Base-by-base conservation (phyloP, 768 basidiomycete genomes). In the Filobasidium wieringae region DNA sequence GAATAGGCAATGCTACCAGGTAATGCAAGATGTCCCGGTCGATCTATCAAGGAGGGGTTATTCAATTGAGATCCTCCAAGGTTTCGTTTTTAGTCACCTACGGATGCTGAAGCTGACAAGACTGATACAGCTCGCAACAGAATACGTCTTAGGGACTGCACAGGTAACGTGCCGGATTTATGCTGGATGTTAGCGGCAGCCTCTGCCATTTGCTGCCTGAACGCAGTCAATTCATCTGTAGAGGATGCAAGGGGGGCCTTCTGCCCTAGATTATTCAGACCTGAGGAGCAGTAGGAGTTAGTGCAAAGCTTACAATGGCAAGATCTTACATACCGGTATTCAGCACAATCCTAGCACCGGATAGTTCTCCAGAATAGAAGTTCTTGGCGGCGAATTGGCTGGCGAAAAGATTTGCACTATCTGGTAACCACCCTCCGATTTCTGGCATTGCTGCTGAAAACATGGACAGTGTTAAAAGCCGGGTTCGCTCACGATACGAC, bases 381-480 rank as follows among this genome's bases (percentile, higher is more conserved):
- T 84, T 84, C 69, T 93, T 93, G 37, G 86, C 85, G 0, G 89
- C 85, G 56, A 95, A 81, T 67, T 96, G 88, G 62, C 84, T 87
- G 0, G 87, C 79, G 40, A 97, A 78, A 1, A 81, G 77, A 69
- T 87, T 88, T 8, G 92, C 81, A 22, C 83, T 82, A 70, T 99
- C 93, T 4, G 84, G 80, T 62, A 83, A 83, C 80, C 84, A 84
- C 9, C 71, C 72, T 9, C 74, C 76, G 58, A 75, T 74, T 8
- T 60, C 62, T 0, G 76, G 76, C 62, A 76, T 69, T 8, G 66
- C 52, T 8, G 70, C 75, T 76, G 52, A 2, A 32, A 11, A 26
- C 22, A 12, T 1, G 17, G 26, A 29, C 17, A 31, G 33, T 19
- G 34, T 27, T 34, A 11, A 19, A 2, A 27, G 43, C 19, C 19